Evolutionary conservation across 2,329 filamentous ascomycete genomes (phyloP), one percentile per base, ranked within the genome.

Genomic region (Diaporthe amygdali): DNA sequence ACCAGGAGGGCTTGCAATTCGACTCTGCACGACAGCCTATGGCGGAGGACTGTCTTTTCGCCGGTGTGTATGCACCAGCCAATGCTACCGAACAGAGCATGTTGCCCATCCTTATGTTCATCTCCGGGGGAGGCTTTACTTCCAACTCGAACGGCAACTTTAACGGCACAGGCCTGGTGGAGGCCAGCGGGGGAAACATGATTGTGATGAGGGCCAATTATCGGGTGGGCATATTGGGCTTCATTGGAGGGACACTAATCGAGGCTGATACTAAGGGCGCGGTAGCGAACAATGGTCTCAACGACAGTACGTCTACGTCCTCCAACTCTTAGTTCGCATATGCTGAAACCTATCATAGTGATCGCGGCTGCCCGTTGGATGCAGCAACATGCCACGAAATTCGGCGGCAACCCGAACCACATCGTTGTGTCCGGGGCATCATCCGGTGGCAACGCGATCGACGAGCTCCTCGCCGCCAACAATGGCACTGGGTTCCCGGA

Each of bases 41-140:
- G 69, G 69, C 69, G 5, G 69, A 70, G n/a, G 69, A 70, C 17
- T 70, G 69, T 30, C 69, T 70, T 12, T 70, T 70, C 61, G 69
- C 61, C 20, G 69, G 51, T 2, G 69, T 70, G 30, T 70, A 67
- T 6, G 69, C 69, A 32, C 69, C 69, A 2, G 69, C 69, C 8
- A 70, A 67, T 27, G 69, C 69, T 2, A 70, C 69, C 5, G 61
- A 59, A 41, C 37, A 46, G 61, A 56, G 49, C 51, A 70, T 56
- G 47, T 52, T 70, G 51, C 61, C 69, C 14, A 70, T 70, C 44
- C 37, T 70, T 51, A 46, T 70, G 30, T 70, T 70, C 32, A 49
- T 70, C 34, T 67, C 69, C 0, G 69, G 69, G 10, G 69, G 69
- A 7, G 61, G 69, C 7, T 70, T 70, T n/a, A 70, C 32, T 3